phyloP scores from a whole-genome alignment of 2,329 filamentous ascomycete genomes.

The Monosporascus ibericus region DNA sequence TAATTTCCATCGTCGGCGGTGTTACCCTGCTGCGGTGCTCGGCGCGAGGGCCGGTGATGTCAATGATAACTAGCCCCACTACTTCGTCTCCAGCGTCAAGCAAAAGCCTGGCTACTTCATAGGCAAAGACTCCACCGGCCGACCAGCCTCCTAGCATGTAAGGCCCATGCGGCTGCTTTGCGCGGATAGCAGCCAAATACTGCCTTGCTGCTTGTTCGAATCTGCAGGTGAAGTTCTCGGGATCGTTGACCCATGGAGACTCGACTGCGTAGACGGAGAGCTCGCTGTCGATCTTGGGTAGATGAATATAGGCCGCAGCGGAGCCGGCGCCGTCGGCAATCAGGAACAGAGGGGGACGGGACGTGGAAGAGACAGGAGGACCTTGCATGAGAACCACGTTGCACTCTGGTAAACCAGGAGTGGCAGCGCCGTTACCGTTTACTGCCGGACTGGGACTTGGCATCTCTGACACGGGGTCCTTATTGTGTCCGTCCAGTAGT shows the following conservation, averaged over 20 bases:
- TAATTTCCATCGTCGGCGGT: too few relatives aligned
- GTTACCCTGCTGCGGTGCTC: too few relatives aligned
- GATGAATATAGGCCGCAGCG: slow-evolving; percentile 15
- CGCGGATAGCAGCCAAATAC: slow-evolving; percentile 12
- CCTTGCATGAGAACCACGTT: slow-evolving; percentile 12
- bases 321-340: slow-evolving; percentile 17
- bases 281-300: slow-evolving; percentile 11
- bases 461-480: too few relatives aligned
- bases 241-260: slow-evolving; percentile 16
- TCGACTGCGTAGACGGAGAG: slow-evolving; percentile 18
- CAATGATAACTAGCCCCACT: too few relatives aligned
- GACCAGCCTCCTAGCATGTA: slow-evolving; percentile 32
- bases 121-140: slow-evolving; percentile 29
- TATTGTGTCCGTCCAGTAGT: too few relatives aligned
- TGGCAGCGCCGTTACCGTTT: too few relatives aligned
- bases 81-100: slow-evolving; percentile 7
- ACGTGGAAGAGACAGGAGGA: neutral
- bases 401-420: too few relatives aligned
- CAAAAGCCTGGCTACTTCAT: slow-evolving; percentile 25
- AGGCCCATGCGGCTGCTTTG: slow-evolving; percentile 27
- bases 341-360: slow-evolving; percentile 12
- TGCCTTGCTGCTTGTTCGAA: slow-evolving; percentile 8
- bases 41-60: too few relatives aligned
- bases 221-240: slow-evolving; percentile 7
- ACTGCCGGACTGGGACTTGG: too few relatives aligned